Percentiles rank a stretch among this genome's conserved stretches.
Evolutionary conservation across 1,284 basidiomycete species (phyloP).

Genomic region (Malassezia equina): DNA sequence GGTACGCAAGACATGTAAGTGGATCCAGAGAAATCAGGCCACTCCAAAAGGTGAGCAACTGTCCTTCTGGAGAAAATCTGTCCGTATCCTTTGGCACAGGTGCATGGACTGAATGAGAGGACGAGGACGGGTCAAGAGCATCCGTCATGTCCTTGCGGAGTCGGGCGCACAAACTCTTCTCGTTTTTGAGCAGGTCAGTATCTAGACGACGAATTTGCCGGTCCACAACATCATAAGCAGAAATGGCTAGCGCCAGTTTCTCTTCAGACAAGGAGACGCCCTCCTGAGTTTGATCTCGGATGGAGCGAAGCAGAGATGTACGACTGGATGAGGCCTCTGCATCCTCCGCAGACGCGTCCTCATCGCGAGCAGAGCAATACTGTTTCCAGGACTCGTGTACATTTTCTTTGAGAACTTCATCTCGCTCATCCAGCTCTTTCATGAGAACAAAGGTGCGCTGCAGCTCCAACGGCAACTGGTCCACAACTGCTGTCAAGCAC

Average conservation of each 20-base stretch:
- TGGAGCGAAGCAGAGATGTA: background rate
- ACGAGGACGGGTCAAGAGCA: background rate
- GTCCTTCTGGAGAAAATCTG: slow-evolving; percentile 10
- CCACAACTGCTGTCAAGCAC: slow-evolving; percentile 55
- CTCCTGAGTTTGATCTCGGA: background rate
- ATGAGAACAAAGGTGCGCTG: slow-evolving; percentile 69
- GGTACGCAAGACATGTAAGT: slow-evolving; percentile 12
- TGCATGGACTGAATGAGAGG: background rate
- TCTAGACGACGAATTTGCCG: slow-evolving; percentile 53
- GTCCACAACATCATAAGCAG: slow-evolving; percentile 53
- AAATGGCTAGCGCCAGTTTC: slow-evolving; percentile 52
- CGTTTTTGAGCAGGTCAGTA: slow-evolving; percentile 46
- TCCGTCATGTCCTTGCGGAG: slow-evolving; percentile 15
- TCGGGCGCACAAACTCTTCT: slow-evolving; percentile 32
- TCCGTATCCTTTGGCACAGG: slow-evolving; percentile 2
- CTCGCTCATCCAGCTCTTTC: slow-evolving; percentile 61
- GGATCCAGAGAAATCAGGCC: slow-evolving; percentile 14
- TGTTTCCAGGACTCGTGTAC: slow-evolving; percentile 6
- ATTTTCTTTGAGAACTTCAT: background rate
- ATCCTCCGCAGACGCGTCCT: background rate
- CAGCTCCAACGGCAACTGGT: slow-evolving; percentile 73
- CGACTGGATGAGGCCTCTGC: background rate
- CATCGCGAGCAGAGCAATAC: background rate
- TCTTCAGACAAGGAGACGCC: slow-evolving; percentile 46
- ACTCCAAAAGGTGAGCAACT: slow-evolving; percentile 15